Base-by-base conservation (phyloP, 345 rosid species). In the Gossypium australe region DNA sequence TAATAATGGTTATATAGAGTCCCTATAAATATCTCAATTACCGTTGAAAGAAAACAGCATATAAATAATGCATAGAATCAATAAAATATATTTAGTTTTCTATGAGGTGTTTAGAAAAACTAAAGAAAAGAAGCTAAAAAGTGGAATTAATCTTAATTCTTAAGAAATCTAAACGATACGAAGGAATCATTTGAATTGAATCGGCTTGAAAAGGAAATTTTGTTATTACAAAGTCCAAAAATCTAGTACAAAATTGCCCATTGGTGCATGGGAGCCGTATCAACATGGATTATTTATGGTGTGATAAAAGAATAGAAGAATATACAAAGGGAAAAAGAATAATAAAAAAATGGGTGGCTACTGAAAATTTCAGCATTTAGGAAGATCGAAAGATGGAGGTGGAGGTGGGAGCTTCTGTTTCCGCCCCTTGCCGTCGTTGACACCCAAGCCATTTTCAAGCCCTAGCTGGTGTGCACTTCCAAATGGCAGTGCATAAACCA, bases 401-500 rank as follows among this genome's bases (percentile, higher is more conserved):
- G 87, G 87, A 3, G 84, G 86, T 18, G 77, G 89, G 48, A 88
- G 82, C 65, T 80, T 86, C 68, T 88, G 88, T 41, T 79, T 68
- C 20, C 64, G 76, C 7, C 78, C 68, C 47, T 82, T 80, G 5
- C 92, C 88, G 59, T 83, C 86, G n/a, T 9, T 74, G 29, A 86
- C 88, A 51, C 27, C 89, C 88, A 88, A 8, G 83, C 88, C 89
- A 88, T 86, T 77, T 86, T 86, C 80, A 88, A 74, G 2, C 89
- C 92, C 89, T 89, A 86, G 77, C 87, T 85, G 2, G 88, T 84
- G 77, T 84, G 89, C 17, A 88, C 87, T 68, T 86, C 87, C 60
- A 84, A 45, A 78, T 88, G 87, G 63, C 89, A 86, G 14, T 88
- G 89, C 88, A 84, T 84, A 75, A 86, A 86, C 91, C 89, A 86